These are phyloP conservation scores for Ramalina intermedia DNA, from an alignment of 495 filamentous ascomycete species.

Conservation along the genomic window DNA sequence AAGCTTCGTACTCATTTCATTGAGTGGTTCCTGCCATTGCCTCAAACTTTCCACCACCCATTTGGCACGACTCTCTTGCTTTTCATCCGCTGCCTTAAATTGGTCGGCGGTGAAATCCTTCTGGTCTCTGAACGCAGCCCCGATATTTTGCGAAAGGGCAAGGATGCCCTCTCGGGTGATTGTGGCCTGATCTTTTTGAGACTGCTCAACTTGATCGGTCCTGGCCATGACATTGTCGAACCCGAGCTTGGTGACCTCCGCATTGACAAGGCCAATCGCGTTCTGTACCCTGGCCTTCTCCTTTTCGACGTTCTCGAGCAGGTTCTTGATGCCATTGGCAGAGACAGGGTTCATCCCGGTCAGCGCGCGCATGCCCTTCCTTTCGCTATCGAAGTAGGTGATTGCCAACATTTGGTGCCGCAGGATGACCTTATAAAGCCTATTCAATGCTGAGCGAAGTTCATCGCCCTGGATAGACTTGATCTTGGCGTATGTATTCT, in stretches of 20 bases:
- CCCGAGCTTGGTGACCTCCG: slow-evolving; percentile 8
- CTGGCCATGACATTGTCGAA: slow-evolving; percentile 9
- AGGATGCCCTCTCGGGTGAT: neutral
- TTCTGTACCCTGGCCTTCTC: slow-evolving; percentile 4
- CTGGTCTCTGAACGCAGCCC: neutral
- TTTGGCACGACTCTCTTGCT: slow-evolving; percentile 4
- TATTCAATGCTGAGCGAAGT: slow-evolving; percentile 2
- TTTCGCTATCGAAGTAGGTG: slow-evolving; percentile 8
- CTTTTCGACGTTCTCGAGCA: neutral
- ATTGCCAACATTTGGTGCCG: slow-evolving; percentile 5
- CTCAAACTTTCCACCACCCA: neutral
- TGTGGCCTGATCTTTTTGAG: slow-evolving; percentile 1
- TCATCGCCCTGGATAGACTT: slow-evolving; percentile 2
- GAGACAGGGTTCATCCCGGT: slow-evolving; percentile 8
- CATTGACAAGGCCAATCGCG: slow-evolving; percentile 7
- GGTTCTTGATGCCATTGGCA: slow-evolving; percentile 3
- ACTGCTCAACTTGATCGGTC: slow-evolving; percentile 3
- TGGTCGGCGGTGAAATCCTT: neutral
- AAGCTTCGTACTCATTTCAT: slow-evolving; percentile 2
- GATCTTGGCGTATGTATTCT: slow-evolving; percentile 9
- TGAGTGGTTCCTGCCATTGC: slow-evolving; percentile 6
- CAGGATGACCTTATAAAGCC: slow-evolving; percentile 8
- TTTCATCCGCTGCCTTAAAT: neutral
- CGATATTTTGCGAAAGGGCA: slow-evolving; percentile 2
- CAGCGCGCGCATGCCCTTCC: slow-evolving; percentile 1